Base-by-base conservation (phyloP, 345 rosid species). In the Brassica carinata region DNA sequence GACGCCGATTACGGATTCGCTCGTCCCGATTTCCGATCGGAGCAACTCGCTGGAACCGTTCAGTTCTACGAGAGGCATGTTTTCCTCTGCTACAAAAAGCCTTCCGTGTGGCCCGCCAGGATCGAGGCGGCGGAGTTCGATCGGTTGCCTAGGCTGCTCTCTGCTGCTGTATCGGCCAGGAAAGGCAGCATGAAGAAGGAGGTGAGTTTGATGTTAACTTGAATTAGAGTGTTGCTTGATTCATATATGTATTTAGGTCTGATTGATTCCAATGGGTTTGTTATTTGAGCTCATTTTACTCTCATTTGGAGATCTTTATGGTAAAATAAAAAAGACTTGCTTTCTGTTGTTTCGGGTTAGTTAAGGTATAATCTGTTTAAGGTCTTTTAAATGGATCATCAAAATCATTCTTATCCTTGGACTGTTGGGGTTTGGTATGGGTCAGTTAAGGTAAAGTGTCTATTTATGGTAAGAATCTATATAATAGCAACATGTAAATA, bases 101-200 rank as follows among this genome's bases (percentile, higher is more conserved):
- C 98, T 1, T 86, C 91, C 38, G 99, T 90, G 30, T 96, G 98
- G 99, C 97, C 98, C 0, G 88, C 94, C 0, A 90, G 99, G 84
- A 90, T 96, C 75, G 98, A 93, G 83, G 98, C 99, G 11, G 93
- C 99, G 13, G 99, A 96, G 92, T 96, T 96, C 73, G 99, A 96
- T 89, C 97, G 99, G n/a, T 86, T 93, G 85, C 99, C 98, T 69
- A 86, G 99, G 92, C 62, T 93, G 78, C 90, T 95, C 63, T 88
- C 94, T 72, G 98, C 98, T 13, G 92, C 98, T 33, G 88, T 93
- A 18, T 67, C 77, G 67, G 89, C 94, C 19, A 83, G 89, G 75
- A 93, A 89, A 86, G 68, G 79, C 48, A 84, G 84, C 62, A 88
- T 91, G 97, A 90, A 72, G 77, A 91, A 85, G 76, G 88, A 90